A percentile compares a stretch with the other conserved stretches of the same genome.
Evolutionary conservation across 495 filamentous ascomycete species (phyloP).

Genomic region (Lophiotrema nucula): DNA sequence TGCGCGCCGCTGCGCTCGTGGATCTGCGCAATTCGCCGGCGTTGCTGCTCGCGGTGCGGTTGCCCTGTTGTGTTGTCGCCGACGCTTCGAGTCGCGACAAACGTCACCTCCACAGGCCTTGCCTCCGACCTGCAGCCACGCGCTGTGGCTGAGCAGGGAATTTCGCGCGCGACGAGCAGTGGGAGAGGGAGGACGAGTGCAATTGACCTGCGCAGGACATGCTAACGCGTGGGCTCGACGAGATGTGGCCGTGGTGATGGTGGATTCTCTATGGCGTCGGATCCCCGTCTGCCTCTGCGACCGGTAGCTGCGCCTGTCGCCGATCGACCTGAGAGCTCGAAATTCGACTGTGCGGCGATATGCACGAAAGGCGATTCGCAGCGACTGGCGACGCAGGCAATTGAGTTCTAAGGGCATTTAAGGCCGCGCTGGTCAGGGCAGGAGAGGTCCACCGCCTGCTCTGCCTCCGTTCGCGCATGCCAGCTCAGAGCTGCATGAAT

Average conservation of each 20-base stretch:
- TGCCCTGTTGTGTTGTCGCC: conserved; percentile 1
- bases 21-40: conserved; percentile 21
- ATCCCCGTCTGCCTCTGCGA: not conserved
- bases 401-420: conserved; percentile 1
- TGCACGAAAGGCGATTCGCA: conserved; percentile 1
- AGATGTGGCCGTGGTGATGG: conserved; percentile 2
- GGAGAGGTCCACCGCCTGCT: conserved; percentile 12
- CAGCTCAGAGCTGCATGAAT: conserved; percentile 23
- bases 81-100: not conserved
- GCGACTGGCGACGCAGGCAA: conserved; percentile 6
- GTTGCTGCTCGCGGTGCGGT: conserved; percentile 1
- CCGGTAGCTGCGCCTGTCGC: not conserved
- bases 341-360: conserved; percentile 11
- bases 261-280: not conserved
- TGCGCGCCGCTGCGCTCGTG: conserved; percentile 22
- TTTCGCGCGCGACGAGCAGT: not conserved
- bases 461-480: conserved; percentile 9
- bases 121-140: conserved; percentile 10
- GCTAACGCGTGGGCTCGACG: conserved; percentile 2
- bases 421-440: not conserved
- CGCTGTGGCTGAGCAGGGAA: conserved; percentile 3
- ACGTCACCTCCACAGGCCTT: conserved; percentile 8
- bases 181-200: not conserved
- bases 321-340: not conserved
- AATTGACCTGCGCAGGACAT: conserved; percentile 24